Evolutionary conservation across 2,329 filamentous ascomycete genomes (phyloP).

Genomic region (Colletotrichum eremochloae): DNA sequence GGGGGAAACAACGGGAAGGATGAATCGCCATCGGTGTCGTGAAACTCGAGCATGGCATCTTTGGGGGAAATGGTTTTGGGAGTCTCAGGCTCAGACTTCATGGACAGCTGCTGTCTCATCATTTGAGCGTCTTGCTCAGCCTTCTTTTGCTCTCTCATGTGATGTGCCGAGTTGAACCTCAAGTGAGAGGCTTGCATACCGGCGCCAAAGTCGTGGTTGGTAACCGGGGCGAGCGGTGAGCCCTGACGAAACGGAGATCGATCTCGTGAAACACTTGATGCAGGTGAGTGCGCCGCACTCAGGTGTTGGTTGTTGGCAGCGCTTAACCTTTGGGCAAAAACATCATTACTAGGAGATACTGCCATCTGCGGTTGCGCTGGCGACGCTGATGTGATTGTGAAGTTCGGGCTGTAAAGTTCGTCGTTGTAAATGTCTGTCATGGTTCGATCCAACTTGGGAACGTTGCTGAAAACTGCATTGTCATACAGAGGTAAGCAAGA

Average conservation of each 20-base stretch:
- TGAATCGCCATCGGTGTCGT: constrained; percentile 78
- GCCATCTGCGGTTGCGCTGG: constrained; percentile 61
- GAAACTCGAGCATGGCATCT: constrained; percentile 89
- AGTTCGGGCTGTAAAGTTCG: constrained; percentile 83
- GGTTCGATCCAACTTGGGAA: constrained; percentile 85
- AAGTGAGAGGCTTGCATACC: constrained; percentile 41
- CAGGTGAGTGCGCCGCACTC: constrained; percentile 66
- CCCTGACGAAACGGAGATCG: constrained; percentile 86
- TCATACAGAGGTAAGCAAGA: constrained; percentile 54
- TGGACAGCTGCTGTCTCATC: constrained; percentile 57
- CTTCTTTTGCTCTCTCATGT: constrained; percentile 72
- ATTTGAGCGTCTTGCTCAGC: constrained; percentile 69
- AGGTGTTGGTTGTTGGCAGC: constrained; percentile 83
- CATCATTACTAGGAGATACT: constrained; percentile 66
- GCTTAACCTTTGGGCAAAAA: constrained; percentile 82
- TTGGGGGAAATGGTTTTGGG: constrained; percentile 96
- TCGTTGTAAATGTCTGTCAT: constrained; percentile 89
- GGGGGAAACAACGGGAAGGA: constrained; percentile 81
- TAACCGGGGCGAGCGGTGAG: constrained; percentile 69
- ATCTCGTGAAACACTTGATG: constrained; percentile 68
- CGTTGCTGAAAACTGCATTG: constrained; percentile 52
- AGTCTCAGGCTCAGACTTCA: constrained; percentile 60
- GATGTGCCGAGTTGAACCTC: constrained; percentile 67
- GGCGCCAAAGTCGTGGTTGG: constrained; percentile 59
- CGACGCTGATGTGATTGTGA: constrained; percentile 67